Evolutionary conservation across 2,329 filamentous ascomycete genomes (phyloP), one percentile per base, ranked within the genome.

Genomic region (Thelonectria rubi): DNA sequence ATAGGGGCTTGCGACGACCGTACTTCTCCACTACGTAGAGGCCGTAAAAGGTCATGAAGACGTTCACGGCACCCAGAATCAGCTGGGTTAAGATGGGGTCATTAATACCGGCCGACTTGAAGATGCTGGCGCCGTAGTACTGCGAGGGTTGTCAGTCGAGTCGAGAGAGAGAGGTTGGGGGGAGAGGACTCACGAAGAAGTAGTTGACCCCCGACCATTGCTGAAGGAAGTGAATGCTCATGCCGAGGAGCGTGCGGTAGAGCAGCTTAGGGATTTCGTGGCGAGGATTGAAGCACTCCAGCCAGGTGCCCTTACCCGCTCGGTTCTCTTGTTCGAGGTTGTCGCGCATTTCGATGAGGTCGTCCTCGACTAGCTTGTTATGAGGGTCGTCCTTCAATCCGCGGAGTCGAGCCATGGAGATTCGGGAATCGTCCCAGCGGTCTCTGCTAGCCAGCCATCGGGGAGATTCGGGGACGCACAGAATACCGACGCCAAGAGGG

Each of bases 101-200:
- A 2, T 82, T 75, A 48, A 92, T 82, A 61, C 89, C 89, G 3
- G 89, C 87, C 1, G 87, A 85, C 56, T 83, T 62, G 75, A 93
- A 93, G 70, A 93, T 85, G 10, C 84, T 86, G 9, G 86, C 85
- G n/a, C 85, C 85, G 70, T 90, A 91, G 76, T 88, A 87, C n/a
- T n/a, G n/a, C n/a, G n/a, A n/a, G n/a, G n/a, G n/a, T n/a, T n/a
- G n/a, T n/a, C n/a, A n/a, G n/a, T n/a, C n/a, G n/a, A n/a, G n/a
- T n/a, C n/a, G n/a, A n/a, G n/a, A n/a, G n/a, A n/a, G n/a, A n/a
- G n/a, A n/a, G n/a, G n/a, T n/a, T n/a, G n/a, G n/a, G n/a, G n/a
- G n/a, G n/a, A n/a, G n/a, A n/a, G n/a, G n/a, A n/a, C n/a, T n/a
- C n/a, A n/a, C n/a, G 70, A 87, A 85, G 73, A 86, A 87, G 74